Evolutionary conservation across 495 filamentous ascomycete species (phyloP).

Genomic region (Aspergillus coremiiformis): DNA sequence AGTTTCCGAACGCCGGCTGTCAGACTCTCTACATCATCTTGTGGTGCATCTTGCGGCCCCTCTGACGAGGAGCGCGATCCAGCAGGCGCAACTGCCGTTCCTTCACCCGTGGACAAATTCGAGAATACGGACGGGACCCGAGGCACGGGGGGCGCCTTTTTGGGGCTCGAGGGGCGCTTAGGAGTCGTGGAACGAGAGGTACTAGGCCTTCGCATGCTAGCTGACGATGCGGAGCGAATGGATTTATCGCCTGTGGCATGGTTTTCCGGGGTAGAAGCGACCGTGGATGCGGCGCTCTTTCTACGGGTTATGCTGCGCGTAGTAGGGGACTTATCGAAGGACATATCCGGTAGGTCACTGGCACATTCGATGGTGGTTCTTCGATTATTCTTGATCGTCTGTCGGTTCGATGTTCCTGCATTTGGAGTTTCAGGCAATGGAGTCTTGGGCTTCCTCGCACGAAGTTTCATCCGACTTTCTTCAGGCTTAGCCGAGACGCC

Average conservation of each 20-base stretch:
- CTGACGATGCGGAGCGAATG: constrained; percentile 19
- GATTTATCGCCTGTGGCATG: constrained; percentile 6
- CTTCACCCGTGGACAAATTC: constrained; percentile 14
- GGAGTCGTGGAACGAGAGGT: constrained; percentile 41
- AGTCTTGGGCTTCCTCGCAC: constrained; percentile 59
- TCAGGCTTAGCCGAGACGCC: constrained; percentile 32
- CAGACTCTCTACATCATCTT: constrained; percentile 53
- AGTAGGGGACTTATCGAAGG: constrained; percentile 35
- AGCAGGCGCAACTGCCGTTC: neutral
- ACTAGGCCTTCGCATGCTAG: constrained; percentile 35
- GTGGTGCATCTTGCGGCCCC: neutral
- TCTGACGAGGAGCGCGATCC: neutral
- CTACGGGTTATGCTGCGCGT: constrained; percentile 27
- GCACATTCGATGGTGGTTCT: constrained; percentile 59
- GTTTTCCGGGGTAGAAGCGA: constrained; percentile 8
- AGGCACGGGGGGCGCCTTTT: constrained; percentile 41
- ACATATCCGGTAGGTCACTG: constrained; percentile 32
- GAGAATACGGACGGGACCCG: constrained; percentile 31
- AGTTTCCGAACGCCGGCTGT: constrained; percentile 60
- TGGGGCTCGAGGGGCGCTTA: constrained; percentile 33
- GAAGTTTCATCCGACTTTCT: constrained; percentile 59
- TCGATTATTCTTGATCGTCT: constrained; percentile 43
- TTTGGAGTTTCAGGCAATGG: constrained; percentile 33
- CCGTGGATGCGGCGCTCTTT: constrained; percentile 25
- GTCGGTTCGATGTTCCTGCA: constrained; percentile 43